Evolutionary conservation across 495 filamentous ascomycete species (phyloP), one percentile per base, ranked within the genome.

Genomic region (Tuber umbilicatum): DNA sequence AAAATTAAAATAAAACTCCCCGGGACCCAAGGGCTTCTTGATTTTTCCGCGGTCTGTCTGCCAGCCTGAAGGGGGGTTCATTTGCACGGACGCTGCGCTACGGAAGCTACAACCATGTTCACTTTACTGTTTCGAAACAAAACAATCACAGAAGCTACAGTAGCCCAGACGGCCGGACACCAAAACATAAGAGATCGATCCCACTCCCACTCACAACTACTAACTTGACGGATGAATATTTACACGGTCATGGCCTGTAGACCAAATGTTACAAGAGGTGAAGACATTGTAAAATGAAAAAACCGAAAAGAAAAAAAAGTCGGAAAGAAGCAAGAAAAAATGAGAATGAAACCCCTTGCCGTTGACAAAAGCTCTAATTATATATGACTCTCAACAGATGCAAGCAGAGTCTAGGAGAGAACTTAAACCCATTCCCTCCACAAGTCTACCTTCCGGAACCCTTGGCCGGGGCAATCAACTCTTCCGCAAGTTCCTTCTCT

Each of bases 401-500:
- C 55, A 64, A 35, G 27, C 27, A 35, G 27, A 64, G 55, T 64
- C 27, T 64, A 64, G 27, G 31, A 64, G 17, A 64, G 55, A 35
- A 64, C 55, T 73, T 70, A 41, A 76, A 76, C 45, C 74, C 50
- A 74, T 75, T 71, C 68, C 45, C 71, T 14, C 71, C 21, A 70
- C 27, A 64, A 64, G 14, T 64, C 55, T 64, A 64, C 27, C 55
- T 64, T 35, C 55, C 55, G 16, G 27, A 1, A 31, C 27, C 69
- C 74, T 77, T 77, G 43, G n/a, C 87, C 75, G 87, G 86, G 50
- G 86, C 87, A 78, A 87, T 85, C 73, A 86, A 80, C 78, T 86
- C 86, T 74, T 87, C 84, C 70, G 85, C 82, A 71, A 83, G 83
- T 85, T 94, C 92, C 75, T 85, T 87, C 74, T 85, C 85, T 83